phyloP scores from a whole-genome alignment of 257 asterid species.

The Solanum tarapatanum region DNA sequence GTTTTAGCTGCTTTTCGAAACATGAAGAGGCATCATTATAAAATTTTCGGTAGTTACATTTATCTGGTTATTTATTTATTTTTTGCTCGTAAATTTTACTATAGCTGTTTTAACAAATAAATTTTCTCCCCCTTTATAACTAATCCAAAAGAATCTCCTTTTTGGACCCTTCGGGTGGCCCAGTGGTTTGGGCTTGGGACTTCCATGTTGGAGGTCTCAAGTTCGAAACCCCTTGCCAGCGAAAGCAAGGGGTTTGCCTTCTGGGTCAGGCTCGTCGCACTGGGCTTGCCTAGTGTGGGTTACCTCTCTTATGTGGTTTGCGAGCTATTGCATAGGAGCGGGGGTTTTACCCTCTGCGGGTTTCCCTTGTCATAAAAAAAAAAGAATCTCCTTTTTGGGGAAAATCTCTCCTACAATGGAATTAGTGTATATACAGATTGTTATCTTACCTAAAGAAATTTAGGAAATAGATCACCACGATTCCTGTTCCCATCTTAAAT shows the following conservation, averaged over 20 bases:
- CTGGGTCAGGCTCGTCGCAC: no score
- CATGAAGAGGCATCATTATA: neutral
- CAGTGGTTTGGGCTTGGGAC: no score
- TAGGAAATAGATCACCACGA: neutral
- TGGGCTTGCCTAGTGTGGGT: no score
- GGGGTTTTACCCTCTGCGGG: no score
- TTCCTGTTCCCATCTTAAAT: neutral
- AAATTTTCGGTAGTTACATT: neutral
- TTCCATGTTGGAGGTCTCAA: no score
- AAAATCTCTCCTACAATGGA: neutral
- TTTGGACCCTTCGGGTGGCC: no score
- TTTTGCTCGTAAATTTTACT: neutral
- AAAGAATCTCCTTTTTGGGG: neutral
- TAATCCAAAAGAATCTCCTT: neutral
- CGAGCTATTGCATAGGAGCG: no score
- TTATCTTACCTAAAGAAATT: neutral
- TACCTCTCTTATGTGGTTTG: no score
- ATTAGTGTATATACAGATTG: neutral
- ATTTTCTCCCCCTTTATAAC: neutral
- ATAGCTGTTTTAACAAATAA: neutral
- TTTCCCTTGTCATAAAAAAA: no score
- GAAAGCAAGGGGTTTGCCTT: no score
- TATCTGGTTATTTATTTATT: neutral
- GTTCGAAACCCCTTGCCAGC: no score
- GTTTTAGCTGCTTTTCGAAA: neutral